Percentiles rank a stretch among this genome's conserved stretches.
These are phyloP conservation scores for Ophiostoma triangulosporum DNA, from an alignment of 2,329 filamentous ascomycete genomes.

Conservation along the genomic window DNA sequence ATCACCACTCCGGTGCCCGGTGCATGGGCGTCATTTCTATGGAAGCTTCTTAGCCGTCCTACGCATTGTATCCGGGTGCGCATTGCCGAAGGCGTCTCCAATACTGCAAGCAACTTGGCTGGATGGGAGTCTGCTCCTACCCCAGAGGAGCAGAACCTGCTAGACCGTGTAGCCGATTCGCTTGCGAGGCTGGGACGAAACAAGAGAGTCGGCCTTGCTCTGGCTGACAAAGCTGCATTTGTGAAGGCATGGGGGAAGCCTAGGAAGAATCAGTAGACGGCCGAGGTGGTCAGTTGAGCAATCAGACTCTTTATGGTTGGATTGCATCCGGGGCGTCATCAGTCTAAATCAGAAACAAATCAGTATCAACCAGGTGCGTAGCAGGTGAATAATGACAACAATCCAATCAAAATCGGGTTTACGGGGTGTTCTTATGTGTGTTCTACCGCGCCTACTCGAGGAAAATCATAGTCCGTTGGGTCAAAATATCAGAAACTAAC, in stretches of 20 bases:
- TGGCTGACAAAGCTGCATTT: constrained; percentile 74
- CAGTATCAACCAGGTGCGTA: no score
- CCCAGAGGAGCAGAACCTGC: constrained; percentile 50
- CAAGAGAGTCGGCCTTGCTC: constrained; percentile 73
- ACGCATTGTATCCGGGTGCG: constrained; percentile 85
- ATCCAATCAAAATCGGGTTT: no score
- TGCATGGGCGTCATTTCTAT: constrained; percentile 60
- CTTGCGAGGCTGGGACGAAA: constrained; percentile 78
- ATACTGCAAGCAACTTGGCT: constrained; percentile 20
- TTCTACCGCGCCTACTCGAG: background rate
- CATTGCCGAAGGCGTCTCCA: constrained; percentile 63
- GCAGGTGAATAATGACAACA: no score
- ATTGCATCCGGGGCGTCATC: no score
- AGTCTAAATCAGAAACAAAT: no score
- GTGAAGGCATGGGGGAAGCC: constrained; percentile 49
- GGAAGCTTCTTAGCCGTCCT: constrained; percentile 70
- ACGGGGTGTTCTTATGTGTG: background rate
- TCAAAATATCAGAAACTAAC: background rate
- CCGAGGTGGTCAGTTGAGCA: no score
- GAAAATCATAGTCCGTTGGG: background rate
- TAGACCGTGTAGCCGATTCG: constrained; percentile 73
- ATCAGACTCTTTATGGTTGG: no score
- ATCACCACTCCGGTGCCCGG: constrained; percentile 82
- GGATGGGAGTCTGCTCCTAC: constrained; percentile 18
- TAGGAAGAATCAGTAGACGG: constrained; percentile 10